Base-by-base conservation (phyloP, 2,329 filamentous ascomycete species). In the Phoma sp. region DNA sequence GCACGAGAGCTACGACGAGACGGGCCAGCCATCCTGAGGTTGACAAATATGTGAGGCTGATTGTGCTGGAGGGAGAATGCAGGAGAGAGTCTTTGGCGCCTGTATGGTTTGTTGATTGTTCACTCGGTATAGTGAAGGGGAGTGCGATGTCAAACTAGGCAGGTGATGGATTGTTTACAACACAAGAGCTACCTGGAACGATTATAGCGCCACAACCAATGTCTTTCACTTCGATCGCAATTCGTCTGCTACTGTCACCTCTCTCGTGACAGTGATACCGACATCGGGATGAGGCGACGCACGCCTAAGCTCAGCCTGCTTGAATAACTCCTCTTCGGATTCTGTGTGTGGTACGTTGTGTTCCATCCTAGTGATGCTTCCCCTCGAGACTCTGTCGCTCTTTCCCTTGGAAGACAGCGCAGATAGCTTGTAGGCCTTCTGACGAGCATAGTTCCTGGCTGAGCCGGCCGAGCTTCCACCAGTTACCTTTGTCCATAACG, bases 401-500 rank as follows among this genome's bases (percentile, higher is more conserved):
- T 37, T 47, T 4, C 33, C 13, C n/a, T 43, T 23, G 7, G 39
- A 37, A 9, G 51, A 39, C 4, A 40, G 14, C 3, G 27, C 38
- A 9, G 44, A 58, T 5, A 37, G 13, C n/a, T 53, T 60, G 25
- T 47, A 56, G 39, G 42, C 55, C 9, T 33, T 49, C 14, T 32
- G 33, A 7, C 27, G 40, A 9, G 18, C 33, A 32, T 35, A 37
- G 2, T 23, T 9, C 7, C 29, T 23, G 4, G 18, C 24, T 13
- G 40, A 49, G 10, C 7, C 23, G 4, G 30, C 13, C 3, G 50
- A 57, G 36, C 47, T 52, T 7, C 44, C 54, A 3, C 58, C 55
- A 2, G 49, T 55, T 1, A 62, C 25, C 24, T 39, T 48, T 23
- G 58, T 66, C 57, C 66, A 74, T 24, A 75, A 65, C 4, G 68